Conservation (phyloP, 192 early-diverging fungal species). For the Umbelopsis isabellina region DNA sequence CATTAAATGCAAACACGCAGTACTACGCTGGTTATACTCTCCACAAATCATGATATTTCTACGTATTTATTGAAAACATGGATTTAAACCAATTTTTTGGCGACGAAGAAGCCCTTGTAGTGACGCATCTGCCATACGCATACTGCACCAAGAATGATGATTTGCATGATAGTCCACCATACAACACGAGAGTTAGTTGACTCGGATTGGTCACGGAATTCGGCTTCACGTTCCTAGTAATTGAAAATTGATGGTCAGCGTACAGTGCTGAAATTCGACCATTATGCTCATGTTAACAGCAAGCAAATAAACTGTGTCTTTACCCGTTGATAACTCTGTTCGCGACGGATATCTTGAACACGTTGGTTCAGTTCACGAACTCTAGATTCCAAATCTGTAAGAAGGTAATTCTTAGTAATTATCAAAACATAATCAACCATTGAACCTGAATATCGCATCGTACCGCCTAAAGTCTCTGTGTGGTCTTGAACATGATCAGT, state of each 20-base stretch:
- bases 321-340: constrained; percentile 90
- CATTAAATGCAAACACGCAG: not conserved
- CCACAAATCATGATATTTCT: not conserved
- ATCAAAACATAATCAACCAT: not conserved
- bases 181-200: constrained; percentile 83
- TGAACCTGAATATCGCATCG: not conserved
- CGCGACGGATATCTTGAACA: constrained; percentile 80
- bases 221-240: constrained; percentile 79
- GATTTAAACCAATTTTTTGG: constrained; percentile 87
- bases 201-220: constrained; percentile 89
- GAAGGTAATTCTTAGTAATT: not conserved
- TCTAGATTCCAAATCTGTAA: constrained; percentile 66
- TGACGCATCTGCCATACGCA: constrained; percentile 90
- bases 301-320: constrained; percentile 28
- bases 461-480: constrained; percentile 44
- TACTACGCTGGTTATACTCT: not conserved
- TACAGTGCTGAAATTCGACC: no score
- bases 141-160: constrained; percentile 73
- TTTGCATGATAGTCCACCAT: constrained; percentile 86
- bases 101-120: constrained; percentile 82
- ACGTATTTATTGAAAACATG: constrained; percentile 25
- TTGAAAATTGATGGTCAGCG: constrained; percentile 4
- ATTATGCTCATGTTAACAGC: constrained; percentile 18
- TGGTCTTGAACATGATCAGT: constrained; percentile 35
- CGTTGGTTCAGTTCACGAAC: constrained; percentile 84